Evolutionary conservation across 345 rosid genomes (phyloP).

Genomic region (Boechera divaricarpa): DNA sequence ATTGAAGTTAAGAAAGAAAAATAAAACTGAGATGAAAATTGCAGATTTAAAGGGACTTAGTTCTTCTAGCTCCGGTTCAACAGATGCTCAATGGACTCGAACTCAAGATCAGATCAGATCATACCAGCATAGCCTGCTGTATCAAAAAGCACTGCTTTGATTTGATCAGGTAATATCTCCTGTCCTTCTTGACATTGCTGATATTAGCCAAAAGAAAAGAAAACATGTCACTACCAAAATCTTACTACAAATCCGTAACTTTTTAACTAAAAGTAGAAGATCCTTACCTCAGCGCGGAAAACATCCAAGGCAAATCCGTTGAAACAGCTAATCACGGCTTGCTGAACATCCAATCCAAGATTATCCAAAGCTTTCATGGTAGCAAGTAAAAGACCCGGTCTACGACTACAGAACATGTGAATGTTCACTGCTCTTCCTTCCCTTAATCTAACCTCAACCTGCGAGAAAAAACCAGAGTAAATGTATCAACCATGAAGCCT

Average conservation of each 20-base stretch:
- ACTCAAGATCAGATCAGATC: conserved; percentile 24
- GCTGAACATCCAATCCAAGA: conserved; percentile 94
- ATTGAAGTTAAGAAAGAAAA: conserved; percentile 3
- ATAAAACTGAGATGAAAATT: conserved; percentile 26
- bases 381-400: conserved; percentile 88
- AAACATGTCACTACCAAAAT: not conserved
- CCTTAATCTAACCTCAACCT: conserved; percentile 94
- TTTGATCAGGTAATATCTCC: conserved; percentile 83
- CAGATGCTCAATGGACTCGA: conserved; percentile 24
- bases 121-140: conserved; percentile 76
- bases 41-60: conserved; percentile 20
- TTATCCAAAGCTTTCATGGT: conserved; percentile 93
- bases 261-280: not conserved
- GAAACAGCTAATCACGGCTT: conserved; percentile 96
- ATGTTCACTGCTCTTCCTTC: conserved; percentile 99
- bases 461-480: not conserved
- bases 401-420: conserved; percentile 94
- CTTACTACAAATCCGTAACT: not conserved
- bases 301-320: conserved; percentile 94
- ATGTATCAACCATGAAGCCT: not conserved
- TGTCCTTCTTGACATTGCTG: conserved; percentile 97
- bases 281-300: conserved; percentile 87
- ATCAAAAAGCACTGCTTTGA: conserved; percentile 89
- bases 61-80: conserved; percentile 33
- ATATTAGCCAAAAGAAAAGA: not conserved